These are phyloP conservation scores for Melocanna baccifera DNA, from an alignment of 176 grass and related monocot genomes.

Conservation along the genomic window DNA sequence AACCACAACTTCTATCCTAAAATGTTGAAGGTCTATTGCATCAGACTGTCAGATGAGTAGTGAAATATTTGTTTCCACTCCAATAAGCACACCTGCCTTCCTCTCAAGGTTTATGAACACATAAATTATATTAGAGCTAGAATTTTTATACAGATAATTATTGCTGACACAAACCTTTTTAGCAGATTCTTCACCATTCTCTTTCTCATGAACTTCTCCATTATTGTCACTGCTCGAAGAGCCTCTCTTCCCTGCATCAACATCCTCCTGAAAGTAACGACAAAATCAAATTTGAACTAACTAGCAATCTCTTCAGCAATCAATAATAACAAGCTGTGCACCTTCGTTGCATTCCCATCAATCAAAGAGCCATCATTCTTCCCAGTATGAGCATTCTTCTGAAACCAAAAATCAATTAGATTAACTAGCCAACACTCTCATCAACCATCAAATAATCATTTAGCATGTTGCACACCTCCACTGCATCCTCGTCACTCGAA, in stretches of 20 bases:
- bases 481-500: background rate
- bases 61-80: background rate
- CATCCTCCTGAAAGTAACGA: constrained; percentile 1
- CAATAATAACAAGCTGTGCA: background rate
- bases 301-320: background rate
- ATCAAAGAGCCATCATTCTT: background rate
- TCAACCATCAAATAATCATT: background rate
- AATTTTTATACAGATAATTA: background rate
- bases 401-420: constrained; percentile 4
- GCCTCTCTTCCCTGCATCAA: background rate
- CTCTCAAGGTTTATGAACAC: no score
- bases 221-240: background rate
- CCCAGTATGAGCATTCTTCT: background rate
- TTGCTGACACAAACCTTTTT: background rate
- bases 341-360: background rate
- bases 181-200: background rate
- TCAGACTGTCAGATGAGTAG: background rate
- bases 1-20: background rate
- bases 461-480: background rate
- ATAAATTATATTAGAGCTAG: background rate
- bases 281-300: background rate
- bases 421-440: background rate
- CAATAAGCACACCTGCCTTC: no score
- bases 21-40: background rate
- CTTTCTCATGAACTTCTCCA: background rate